Conservation (phyloP, 2,329 filamentous ascomycete species). For the Aureobasidium sp. region DNA sequence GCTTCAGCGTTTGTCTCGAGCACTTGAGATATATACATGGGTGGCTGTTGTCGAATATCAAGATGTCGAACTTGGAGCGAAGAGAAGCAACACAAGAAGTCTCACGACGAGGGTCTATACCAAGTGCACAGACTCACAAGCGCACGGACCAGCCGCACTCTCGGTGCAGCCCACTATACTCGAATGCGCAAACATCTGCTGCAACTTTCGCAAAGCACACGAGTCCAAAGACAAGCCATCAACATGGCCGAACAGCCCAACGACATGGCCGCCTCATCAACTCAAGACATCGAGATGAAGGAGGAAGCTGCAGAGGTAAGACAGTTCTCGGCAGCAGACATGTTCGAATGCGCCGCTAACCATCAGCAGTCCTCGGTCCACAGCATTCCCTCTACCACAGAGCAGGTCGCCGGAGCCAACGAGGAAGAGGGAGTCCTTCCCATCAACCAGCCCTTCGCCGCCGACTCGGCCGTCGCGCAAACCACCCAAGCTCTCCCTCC, state of each 20-base stretch:
- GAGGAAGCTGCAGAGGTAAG: constrained; percentile 25
- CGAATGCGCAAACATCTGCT: neutral
- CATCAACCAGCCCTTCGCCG: neutral
- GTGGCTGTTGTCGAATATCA: neutral
- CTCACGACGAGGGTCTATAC: neutral
- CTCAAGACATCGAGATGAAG: constrained; percentile 29
- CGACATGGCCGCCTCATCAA: constrained; percentile 17
- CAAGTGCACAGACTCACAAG: neutral
- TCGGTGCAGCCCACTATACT: neutral
- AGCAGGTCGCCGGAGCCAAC: constrained; percentile 16
- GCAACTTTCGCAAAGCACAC: neutral
- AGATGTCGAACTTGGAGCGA: neutral
- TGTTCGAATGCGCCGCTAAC: neutral
- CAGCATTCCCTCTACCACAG: neutral
- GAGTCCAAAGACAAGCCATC: neutral
- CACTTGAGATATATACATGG: neutral
- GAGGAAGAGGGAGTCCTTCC: neutral
- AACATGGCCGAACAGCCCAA: constrained; percentile 26
- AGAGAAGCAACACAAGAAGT: neutral
- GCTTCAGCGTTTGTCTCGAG: neutral
- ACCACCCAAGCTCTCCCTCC: neutral
- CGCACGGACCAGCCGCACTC: neutral
- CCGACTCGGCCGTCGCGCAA: neutral
- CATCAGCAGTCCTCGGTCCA: neutral
- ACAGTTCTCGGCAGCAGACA: neutral